Conservation (phyloP, 257 asterid genomes). For the Fraxinus americana region DNA sequence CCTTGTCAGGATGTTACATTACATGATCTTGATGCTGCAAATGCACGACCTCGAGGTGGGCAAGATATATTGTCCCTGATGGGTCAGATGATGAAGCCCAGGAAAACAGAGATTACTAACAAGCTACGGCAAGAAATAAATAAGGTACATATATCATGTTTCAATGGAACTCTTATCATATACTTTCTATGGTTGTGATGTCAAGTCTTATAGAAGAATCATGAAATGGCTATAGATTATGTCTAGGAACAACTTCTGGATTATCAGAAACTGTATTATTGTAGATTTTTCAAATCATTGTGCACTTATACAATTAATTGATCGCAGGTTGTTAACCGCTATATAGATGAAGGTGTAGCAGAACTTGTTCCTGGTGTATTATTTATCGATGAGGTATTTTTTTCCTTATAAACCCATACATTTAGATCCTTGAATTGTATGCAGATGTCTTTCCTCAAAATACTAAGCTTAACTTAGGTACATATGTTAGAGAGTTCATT, state of each 20-base stretch:
- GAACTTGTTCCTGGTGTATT: too few relatives aligned
- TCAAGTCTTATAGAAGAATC: neutral
- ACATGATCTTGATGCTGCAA: slow-evolving; percentile 98
- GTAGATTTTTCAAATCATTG: neutral
- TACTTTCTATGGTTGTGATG: neutral
- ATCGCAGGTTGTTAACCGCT: slow-evolving; percentile 83
- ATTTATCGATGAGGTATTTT: too few relatives aligned
- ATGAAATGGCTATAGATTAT: neutral
- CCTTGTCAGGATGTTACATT: slow-evolving; percentile 72
- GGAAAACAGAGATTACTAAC: slow-evolving; percentile 96
- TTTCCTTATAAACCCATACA: too few relatives aligned
- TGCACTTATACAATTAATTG: slow-evolving; percentile 7
- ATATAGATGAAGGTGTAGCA: too few relatives aligned
- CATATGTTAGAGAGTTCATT: slow-evolving; percentile 90
- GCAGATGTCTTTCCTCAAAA: too few relatives aligned
- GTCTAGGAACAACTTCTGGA: neutral
- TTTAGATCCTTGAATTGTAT: too few relatives aligned
- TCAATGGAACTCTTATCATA: neutral
- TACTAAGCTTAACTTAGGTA: slow-evolving; percentile 48
- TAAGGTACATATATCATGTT: slow-evolving; percentile 51
- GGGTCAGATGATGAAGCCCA: slow-evolving; percentile 98
- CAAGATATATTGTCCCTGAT: slow-evolving; percentile 95
- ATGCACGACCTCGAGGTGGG: slow-evolving; percentile 98
- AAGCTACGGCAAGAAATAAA: slow-evolving; percentile 90
- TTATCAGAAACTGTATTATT: neutral